Conservation (phyloP, 2,329 filamentous ascomycete species). For the Calonectria pauciramosa region DNA sequence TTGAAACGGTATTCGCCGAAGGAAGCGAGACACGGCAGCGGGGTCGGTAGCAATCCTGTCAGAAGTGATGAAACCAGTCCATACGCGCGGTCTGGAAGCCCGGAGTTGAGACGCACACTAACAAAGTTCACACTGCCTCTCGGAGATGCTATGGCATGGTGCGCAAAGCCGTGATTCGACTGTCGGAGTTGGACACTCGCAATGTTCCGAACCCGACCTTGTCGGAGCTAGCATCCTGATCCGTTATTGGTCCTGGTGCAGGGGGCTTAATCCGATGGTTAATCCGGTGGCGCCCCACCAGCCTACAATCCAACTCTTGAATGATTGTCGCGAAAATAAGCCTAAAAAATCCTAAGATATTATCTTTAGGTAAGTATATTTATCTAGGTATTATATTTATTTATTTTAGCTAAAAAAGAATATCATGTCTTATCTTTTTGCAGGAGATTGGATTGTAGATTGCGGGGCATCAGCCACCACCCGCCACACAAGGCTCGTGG, state of each 20-base stretch:
- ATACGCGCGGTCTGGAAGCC: not conserved
- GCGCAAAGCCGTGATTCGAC: constrained; percentile 27
- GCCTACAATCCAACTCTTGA: too few species aligned
- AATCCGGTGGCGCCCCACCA: constrained; percentile 23
- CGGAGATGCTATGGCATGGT: constrained; percentile 24
- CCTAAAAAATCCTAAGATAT: too few species aligned
- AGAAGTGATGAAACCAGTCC: not conserved
- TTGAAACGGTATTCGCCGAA: not conserved
- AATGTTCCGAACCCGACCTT: constrained; percentile 42
- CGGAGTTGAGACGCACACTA: not conserved
- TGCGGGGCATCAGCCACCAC: not conserved
- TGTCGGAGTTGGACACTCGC: constrained; percentile 26
- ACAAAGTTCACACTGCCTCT: not conserved
- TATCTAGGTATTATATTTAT: too few species aligned
- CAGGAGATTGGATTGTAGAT: too few species aligned
- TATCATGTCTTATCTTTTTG: too few species aligned
- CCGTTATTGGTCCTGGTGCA: not conserved
- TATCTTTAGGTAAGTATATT: too few species aligned
- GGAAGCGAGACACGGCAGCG: not conserved
- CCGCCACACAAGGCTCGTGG: constrained; percentile 9
- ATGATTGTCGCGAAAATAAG: too few species aligned
- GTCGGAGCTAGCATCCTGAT: constrained; percentile 9
- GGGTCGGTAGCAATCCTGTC: not conserved
- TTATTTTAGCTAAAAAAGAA: too few species aligned
- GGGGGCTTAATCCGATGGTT: constrained; percentile 37